Conservation (phyloP, 2,329 filamentous ascomycete genomes). For the Aspergillus novofumigatus region DNA sequence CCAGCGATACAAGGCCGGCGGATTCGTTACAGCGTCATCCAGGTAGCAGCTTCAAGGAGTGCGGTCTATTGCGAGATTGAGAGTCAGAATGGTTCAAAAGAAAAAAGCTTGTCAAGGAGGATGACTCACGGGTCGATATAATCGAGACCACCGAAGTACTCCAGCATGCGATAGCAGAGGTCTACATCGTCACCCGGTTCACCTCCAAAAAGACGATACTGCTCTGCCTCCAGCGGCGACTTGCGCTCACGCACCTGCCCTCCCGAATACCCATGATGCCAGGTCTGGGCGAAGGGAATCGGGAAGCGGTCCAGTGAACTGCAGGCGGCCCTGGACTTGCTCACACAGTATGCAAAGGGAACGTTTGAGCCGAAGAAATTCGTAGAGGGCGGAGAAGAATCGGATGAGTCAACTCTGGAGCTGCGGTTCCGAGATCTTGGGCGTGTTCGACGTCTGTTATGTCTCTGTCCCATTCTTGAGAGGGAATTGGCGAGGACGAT, state of each 20-base stretch:
- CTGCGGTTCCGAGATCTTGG: constrained; percentile 36
- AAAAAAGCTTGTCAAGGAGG: background rate
- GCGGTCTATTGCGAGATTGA: constrained; percentile 2
- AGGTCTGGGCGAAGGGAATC: constrained; percentile 34
- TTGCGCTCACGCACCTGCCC: constrained; percentile 37
- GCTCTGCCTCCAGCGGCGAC: constrained; percentile 36
- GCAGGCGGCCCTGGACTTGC: constrained; percentile 15
- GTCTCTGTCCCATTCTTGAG: constrained; percentile 43
- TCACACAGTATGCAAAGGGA: constrained; percentile 3
- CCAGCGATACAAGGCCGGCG: constrained; percentile 3
- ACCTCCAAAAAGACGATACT: constrained; percentile 44
- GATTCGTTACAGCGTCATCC: constrained; percentile 19
- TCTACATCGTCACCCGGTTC: constrained; percentile 41
- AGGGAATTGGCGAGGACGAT: constrained; percentile 1
- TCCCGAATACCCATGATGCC: constrained; percentile 39
- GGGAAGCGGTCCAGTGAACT: constrained; percentile 21
- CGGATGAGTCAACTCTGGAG: constrained; percentile 19
- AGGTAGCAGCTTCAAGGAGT: constrained; percentile 19
- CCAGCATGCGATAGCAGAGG: constrained; percentile 48
- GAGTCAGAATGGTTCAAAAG: constrained; percentile 2
- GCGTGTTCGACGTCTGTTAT: constrained; percentile 44
- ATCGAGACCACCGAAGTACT: constrained; percentile 47
- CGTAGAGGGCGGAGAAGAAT: constrained; percentile 16
- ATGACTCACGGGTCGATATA: constrained; percentile 42
- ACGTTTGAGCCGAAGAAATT: constrained; percentile 4